These are phyloP conservation scores for Microcos paniculata DNA, from an alignment of 345 rosid species.

Conservation along the genomic window DNA sequence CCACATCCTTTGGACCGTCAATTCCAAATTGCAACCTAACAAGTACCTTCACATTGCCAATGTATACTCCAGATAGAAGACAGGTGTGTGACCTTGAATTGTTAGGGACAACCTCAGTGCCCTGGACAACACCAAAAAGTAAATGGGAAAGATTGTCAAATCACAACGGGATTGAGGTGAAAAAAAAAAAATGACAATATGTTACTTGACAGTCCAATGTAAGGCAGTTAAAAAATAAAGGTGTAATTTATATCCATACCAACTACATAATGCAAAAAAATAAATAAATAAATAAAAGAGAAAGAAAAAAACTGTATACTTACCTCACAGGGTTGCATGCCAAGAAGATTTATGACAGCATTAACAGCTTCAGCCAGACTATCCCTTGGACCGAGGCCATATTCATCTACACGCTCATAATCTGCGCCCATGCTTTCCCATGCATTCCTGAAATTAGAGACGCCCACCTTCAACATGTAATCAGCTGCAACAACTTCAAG, in stretches of 20 bases:
- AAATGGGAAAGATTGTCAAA: neutral
- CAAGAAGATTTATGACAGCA: slow-evolving; percentile 90
- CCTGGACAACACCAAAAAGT: slow-evolving; percentile 40
- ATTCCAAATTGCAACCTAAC: slow-evolving; percentile 85
- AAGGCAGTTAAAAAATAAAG: neutral
- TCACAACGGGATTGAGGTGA: neutral
- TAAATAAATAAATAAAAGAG: too few species aligned
- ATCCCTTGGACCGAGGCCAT: slow-evolving; percentile 95
- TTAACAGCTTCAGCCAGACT: slow-evolving; percentile 79
- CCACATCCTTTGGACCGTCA: slow-evolving; percentile 76
- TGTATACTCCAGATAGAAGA: slow-evolving; percentile 78
- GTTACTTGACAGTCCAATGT: neutral
- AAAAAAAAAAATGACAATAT: too few species aligned
- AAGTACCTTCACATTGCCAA: slow-evolving; percentile 82
- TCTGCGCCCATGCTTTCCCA: slow-evolving; percentile 90
- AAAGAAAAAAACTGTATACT: slow-evolving; percentile 12
- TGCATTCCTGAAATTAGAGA: slow-evolving; percentile 93
- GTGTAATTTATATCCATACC: neutral
- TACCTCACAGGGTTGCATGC: slow-evolving; percentile 99
- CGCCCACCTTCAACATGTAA: slow-evolving; percentile 81
- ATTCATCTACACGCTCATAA: slow-evolving; percentile 86
- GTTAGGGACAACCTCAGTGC: slow-evolving; percentile 76
- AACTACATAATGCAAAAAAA: neutral
- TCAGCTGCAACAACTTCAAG: slow-evolving; percentile 93
- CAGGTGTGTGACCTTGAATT: slow-evolving; percentile 97